Conservation (phyloP, 768 basidiomycete genomes). For the Vararia minispora region DNA sequence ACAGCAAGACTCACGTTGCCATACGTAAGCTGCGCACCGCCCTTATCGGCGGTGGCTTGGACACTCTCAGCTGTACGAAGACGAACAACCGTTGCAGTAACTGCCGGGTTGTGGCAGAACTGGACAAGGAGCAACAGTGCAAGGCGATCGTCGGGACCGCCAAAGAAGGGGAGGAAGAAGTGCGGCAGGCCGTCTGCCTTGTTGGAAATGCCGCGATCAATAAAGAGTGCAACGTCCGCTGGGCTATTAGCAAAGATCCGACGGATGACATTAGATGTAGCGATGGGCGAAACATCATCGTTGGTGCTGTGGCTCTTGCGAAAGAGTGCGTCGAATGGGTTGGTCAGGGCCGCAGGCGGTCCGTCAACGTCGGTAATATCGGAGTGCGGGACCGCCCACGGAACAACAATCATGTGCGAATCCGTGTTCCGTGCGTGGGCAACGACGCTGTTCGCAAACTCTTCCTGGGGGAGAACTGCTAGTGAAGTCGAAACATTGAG, state of each 20-base stretch:
- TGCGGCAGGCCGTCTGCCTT: conserved; percentile 34
- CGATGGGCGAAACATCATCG: conserved; percentile 40
- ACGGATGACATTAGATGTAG: conserved; percentile 80
- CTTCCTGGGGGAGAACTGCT: conserved; percentile 64
- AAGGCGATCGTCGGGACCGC: conserved; percentile 87
- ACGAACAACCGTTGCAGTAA: conserved; percentile 66
- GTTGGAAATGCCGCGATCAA: conserved; percentile 53
- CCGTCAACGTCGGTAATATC: too few relatives aligned
- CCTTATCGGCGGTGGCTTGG: conserved; percentile 17
- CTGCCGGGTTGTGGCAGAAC: conserved; percentile 49
- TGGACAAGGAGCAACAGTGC: conserved; percentile 77
- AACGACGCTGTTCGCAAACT: conserved; percentile 57
- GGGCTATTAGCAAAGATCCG: conserved; percentile 64
- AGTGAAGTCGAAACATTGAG: conserved; percentile 59
- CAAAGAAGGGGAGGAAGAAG: conserved; percentile 84
- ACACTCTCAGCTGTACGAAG: conserved; percentile 33
- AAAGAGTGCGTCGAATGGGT: conserved; percentile 78
- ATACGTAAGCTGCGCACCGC: conserved; percentile 8
- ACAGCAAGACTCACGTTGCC: conserved; percentile 21
- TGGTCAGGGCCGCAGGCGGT: conserved; percentile 20
- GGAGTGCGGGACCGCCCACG: conserved; percentile 57
- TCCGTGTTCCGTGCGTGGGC: conserved; percentile 43
- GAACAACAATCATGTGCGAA: conserved; percentile 72
- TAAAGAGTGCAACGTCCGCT: conserved; percentile 74
- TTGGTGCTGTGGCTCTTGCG: conserved; percentile 32